Evolutionary conservation across 352 stramenopile genomes (phyloP).

Genomic region (Saprolegnia parasitica): DNA sequence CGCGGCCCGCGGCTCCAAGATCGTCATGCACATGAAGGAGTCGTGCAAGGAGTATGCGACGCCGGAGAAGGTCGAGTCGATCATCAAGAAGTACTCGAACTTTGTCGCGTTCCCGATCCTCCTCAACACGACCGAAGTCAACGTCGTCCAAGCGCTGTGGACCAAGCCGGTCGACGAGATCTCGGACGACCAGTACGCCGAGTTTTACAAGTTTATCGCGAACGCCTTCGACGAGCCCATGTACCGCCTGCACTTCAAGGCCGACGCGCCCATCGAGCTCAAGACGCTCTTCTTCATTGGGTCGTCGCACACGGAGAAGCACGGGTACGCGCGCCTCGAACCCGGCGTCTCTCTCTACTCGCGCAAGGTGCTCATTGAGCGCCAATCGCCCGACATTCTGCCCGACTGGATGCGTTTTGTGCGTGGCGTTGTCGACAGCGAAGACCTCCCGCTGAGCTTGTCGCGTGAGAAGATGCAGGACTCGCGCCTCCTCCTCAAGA

Average conservation of each 20-base stretch:
- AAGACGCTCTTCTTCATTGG: slow-evolving; percentile 98
- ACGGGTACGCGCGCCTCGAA: slow-evolving; percentile 92
- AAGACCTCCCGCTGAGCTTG: slow-evolving; percentile 98
- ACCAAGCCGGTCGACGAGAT: slow-evolving; percentile 93
- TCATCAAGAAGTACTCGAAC: slow-evolving; percentile 99
- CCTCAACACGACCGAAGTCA: slow-evolving; percentile 96
- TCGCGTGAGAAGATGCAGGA: slow-evolving; percentile 99
- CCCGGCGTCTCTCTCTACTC: slow-evolving; percentile 97
- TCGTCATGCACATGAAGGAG: slow-evolving; percentile 97
- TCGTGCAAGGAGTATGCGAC: slow-evolving; percentile 94
- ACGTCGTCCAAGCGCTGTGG: slow-evolving; percentile 98
- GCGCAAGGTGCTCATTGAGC: slow-evolving; percentile 99
- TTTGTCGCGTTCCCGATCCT: slow-evolving; percentile 99
- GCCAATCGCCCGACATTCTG: slow-evolving; percentile 95
- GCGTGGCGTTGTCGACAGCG: slow-evolving; percentile 91
- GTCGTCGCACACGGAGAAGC: slow-evolving; percentile 96
- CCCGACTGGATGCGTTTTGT: slow-evolving; percentile 97
- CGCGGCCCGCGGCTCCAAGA: slow-evolving; percentile 90
- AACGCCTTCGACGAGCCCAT: slow-evolving; percentile 94
- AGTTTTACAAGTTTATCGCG: slow-evolving; percentile 97
- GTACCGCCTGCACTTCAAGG: slow-evolving; percentile 95
- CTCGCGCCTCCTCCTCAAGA: slow-evolving; percentile 93
- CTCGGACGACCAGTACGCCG: slow-evolving; percentile 94
- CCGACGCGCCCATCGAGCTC: slow-evolving; percentile 97
- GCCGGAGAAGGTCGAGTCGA: slow-evolving; percentile 88